Base-by-base conservation (phyloP, 2,329 filamentous ascomycete species). In the Fonsecaea erecta region DNA sequence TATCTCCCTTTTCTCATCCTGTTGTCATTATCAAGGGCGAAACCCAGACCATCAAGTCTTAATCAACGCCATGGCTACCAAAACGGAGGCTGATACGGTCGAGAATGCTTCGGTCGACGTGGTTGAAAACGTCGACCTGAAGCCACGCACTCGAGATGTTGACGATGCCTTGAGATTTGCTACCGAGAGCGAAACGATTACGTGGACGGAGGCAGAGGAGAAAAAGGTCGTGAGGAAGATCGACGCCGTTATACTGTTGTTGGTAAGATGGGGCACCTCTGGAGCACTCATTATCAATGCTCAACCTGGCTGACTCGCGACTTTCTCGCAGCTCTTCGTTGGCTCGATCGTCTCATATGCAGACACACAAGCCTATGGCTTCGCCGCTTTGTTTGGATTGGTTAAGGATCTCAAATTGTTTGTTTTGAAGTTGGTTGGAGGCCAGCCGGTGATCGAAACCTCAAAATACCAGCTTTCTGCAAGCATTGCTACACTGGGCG, bases 331-430 rank as follows among this genome's bases (percentile, higher is more conserved):
- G 60, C 60, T 63, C 21, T 63, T 63, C 28, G 14, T 63, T 21
- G 60, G 52, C 24, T 32, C 60, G 3, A 56, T 63, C 40, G 53
- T 63, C 34, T 43, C 52, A 35, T 63, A 63, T 51, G 35, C 60
- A 56, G 60, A 63, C 40, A 63, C 52, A 16, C 60, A 63, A 52
- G 60, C 52, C 21, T 63, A 63, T 56, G 60, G 60, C 34, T 63
- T 63, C 37, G 60, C 60, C 24, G 60, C 60, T 21, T n/a, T 63
- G 1, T 63, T 63, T 26, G 60, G 60, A 12, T 40, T 63, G 52
- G 60, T 63, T n/a, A 43, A 63, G 24, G 60, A 63, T 24, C 34
- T 63, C 52, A 56, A 57, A 14, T 28, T 63, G n/a, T 56, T 56
- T 57, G 60, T 63, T 21, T 9, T 56, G 11, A 63, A 63, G 52